Evolutionary conservation across 2,329 filamentous ascomycete genomes (phyloP).

Genomic region (Ophiosphaerella narmari): DNA sequence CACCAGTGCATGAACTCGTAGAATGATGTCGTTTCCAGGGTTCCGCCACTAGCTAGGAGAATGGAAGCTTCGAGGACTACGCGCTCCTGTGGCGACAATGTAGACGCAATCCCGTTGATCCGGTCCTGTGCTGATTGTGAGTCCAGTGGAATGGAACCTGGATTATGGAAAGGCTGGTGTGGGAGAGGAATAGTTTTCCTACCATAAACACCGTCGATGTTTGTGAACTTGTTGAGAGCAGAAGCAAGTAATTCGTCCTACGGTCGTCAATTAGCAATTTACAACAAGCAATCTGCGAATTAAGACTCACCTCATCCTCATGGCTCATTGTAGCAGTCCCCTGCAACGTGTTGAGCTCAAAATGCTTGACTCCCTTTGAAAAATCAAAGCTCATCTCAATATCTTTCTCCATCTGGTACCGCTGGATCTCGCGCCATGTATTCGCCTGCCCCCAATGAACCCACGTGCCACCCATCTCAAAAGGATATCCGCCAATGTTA

Average conservation of each 20-base stretch:
- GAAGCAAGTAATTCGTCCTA: slow-evolving; percentile 20
- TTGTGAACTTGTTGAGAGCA: slow-evolving; percentile 51
- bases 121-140: slow-evolving; percentile 48
- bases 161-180: slow-evolving; percentile 34
- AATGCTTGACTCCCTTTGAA: slow-evolving; percentile 50
- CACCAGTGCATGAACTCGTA: slow-evolving; percentile 57
- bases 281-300: background rate
- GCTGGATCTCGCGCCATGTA: slow-evolving; percentile 47
- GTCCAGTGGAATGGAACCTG: slow-evolving; percentile 12
- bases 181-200: slow-evolving; percentile 49
- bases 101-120: slow-evolving; percentile 47
- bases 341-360: slow-evolving; percentile 42
- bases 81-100: slow-evolving; percentile 50
- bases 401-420: slow-evolving; percentile 50
- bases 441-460: slow-evolving; percentile 34
- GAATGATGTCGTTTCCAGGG: slow-evolving; percentile 51
- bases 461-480: slow-evolving; percentile 53
- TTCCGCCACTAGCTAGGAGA: slow-evolving; percentile 51
- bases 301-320: slow-evolving; percentile 44
- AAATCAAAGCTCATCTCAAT: slow-evolving; percentile 47
- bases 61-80: slow-evolving; percentile 49
- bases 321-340: slow-evolving; percentile 46
- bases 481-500: slow-evolving; percentile 35
- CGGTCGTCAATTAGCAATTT: slow-evolving; percentile 9
- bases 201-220: slow-evolving; percentile 52